phyloP scores from a whole-genome alignment of 2,329 filamentous ascomycete species.

The Fonsecaea pugnacius region DNA sequence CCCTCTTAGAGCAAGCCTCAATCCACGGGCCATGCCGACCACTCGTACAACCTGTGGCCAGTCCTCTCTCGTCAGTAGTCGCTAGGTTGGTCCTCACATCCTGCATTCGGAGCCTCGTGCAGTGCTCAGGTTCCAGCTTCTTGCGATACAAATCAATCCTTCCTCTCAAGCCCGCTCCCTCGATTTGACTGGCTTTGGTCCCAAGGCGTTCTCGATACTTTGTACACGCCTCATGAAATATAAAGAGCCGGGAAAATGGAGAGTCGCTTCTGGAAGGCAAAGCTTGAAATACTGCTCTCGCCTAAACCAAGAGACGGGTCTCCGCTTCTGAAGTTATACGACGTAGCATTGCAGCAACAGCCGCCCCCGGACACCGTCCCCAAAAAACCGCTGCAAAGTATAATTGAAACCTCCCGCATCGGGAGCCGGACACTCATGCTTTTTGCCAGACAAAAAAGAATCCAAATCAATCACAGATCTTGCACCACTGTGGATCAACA shows the following conservation, averaged over 20 bases:
- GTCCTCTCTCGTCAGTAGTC: constrained; percentile 1
- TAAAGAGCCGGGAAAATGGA: background rate
- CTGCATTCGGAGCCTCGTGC: constrained; percentile 7
- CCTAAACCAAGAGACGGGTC: constrained; percentile 16
- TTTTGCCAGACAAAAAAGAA: constrained; percentile 1
- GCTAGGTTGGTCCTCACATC: constrained; percentile 10
- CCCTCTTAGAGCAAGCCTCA: constrained; percentile 21
- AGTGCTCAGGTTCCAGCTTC: constrained; percentile 1
- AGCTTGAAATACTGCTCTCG: background rate
- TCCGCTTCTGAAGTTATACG: constrained; percentile 19
- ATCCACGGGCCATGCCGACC: constrained; percentile 21
- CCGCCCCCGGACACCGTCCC: background rate
- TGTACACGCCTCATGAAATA: background rate
- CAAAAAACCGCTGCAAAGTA: constrained; percentile 2
- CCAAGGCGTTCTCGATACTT: background rate
- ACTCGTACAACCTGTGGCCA: background rate
- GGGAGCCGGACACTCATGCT: background rate
- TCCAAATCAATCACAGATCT: constrained; percentile 3
- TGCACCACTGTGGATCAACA: constrained; percentile 1
- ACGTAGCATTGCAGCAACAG: constrained; percentile 28
- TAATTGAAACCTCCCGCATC: background rate
- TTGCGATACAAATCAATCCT: background rate
- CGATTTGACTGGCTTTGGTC: background rate
- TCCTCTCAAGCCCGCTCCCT: background rate
- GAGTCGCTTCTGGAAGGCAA: background rate